A percentile compares a stretch with the other conserved stretches of the same genome.
These are phyloP conservation scores for Diphasiastrum complanatum DNA, from an alignment of 83 land plant genomes.

Conservation along the genomic window DNA sequence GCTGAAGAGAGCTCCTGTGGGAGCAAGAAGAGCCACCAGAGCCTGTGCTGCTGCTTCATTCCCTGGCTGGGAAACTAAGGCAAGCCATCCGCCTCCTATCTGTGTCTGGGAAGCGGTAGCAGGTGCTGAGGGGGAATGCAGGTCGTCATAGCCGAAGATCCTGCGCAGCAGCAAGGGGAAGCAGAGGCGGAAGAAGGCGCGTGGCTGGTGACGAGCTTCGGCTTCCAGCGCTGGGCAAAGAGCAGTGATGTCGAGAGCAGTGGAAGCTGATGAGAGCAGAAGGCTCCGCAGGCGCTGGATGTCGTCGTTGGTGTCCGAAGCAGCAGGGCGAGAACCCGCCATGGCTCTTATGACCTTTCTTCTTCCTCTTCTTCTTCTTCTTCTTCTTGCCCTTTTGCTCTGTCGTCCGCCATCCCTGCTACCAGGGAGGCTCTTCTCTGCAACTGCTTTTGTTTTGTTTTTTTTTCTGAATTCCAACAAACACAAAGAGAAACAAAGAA, in stretches of 20 bases:
- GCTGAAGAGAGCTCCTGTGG: slow-evolving; percentile 43
- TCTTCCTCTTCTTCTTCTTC: too few species aligned
- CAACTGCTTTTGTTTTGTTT: too few species aligned
- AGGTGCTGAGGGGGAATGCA: slow-evolving; percentile 4
- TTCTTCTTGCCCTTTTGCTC: too few species aligned
- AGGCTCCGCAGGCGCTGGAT: slow-evolving; percentile 18
- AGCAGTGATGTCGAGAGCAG: slow-evolving; percentile 20
- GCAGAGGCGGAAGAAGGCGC: slow-evolving; percentile 63
- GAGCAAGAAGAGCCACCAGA: slow-evolving; percentile 52
- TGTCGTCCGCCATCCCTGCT: too few species aligned
- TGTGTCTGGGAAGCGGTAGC: slow-evolving; percentile 7
- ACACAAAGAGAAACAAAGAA: too few species aligned
- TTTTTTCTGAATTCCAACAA: too few species aligned
- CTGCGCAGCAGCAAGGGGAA: slow-evolving; percentile 66
- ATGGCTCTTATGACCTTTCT: slow-evolving; percentile 1
- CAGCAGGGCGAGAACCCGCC: slow-evolving; percentile 16
- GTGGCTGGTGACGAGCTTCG: slow-evolving; percentile 31
- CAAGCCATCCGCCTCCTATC: slow-evolving; percentile 25
- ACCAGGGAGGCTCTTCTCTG: too few species aligned
- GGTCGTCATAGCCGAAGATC: slow-evolving; percentile 66
- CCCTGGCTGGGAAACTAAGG: slow-evolving; percentile 18
- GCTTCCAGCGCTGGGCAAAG: slow-evolving; percentile 31
- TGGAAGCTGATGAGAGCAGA: neutral
- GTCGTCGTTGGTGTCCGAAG: slow-evolving; percentile 25
- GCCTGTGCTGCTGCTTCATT: slow-evolving; percentile 27